phyloP scores from a whole-genome alignment of 2,329 filamentous ascomycete species.

The Alternaria brassicae region DNA sequence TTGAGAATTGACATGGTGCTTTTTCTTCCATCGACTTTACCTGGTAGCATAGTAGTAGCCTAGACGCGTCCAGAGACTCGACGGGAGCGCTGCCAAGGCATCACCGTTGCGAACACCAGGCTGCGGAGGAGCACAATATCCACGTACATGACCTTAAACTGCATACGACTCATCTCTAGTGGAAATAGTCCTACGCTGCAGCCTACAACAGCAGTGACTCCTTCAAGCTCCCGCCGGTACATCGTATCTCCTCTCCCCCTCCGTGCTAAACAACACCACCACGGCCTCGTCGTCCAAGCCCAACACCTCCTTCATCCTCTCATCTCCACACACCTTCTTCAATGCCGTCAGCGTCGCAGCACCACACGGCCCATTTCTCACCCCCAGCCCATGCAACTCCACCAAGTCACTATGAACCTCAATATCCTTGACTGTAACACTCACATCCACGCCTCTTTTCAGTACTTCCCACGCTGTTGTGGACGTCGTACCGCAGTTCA shows the following conservation, averaged over 20 bases:
- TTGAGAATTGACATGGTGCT: not conserved
- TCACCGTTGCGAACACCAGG: not conserved
- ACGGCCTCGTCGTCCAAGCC: slow-evolving; percentile 58
- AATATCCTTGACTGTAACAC: slow-evolving; percentile 65
- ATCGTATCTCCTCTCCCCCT: slow-evolving; percentile 54
- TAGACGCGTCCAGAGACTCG: not conserved
- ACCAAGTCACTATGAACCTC: slow-evolving; percentile 67
- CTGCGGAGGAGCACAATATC: not conserved
- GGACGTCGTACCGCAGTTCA: slow-evolving; percentile 76
- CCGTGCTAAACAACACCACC: slow-evolving; percentile 72
- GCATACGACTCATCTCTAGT: too few species aligned
- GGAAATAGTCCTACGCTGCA: too few species aligned
- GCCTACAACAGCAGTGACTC: too few species aligned
- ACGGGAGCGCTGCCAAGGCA: not conserved
- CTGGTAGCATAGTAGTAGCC: not conserved
- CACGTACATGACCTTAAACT: not conserved
- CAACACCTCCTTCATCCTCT: slow-evolving; percentile 44
- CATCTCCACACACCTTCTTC: slow-evolving; percentile 53
- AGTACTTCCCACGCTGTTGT: slow-evolving; percentile 69
- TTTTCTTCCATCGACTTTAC: not conserved
- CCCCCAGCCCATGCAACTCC: slow-evolving; percentile 57
- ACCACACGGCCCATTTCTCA: slow-evolving; percentile 69
- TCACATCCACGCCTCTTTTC: slow-evolving; percentile 64
- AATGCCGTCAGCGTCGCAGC: slow-evolving; percentile 66
- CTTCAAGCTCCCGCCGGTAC: not conserved